Evolutionary conservation across 192 early-diverging fungal species (phyloP), one percentile per base, ranked within the genome.

Genomic region (Phycomyces blakesleeanus): DNA sequence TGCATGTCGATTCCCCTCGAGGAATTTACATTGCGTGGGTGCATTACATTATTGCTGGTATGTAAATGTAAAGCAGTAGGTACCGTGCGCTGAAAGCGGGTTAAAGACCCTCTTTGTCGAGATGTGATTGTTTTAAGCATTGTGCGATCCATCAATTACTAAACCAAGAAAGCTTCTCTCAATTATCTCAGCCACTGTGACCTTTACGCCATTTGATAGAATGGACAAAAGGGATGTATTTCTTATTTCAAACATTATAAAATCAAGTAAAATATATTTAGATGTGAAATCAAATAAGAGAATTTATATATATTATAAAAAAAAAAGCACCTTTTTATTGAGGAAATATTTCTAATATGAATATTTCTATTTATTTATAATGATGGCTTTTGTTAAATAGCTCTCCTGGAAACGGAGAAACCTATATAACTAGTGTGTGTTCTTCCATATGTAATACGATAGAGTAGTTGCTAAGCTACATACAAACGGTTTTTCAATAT

Each of bases 401-500:
- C 7, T 2, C 2, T 34, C 29, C 7, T 34, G 29, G 29, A 34
- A 34, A 34, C 7, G 29, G 29, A 34, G 7, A 34, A 47, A 12
- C 11, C 15, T 8, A 59, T 14, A n/a, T 39, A 12, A 40, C 12
- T 65, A 65, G 14, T 65, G 55, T 18, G 26, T 27, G 42, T 55
- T 51, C 20, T 57, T 65, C 63, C 63, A 65, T 18, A 57, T 65
- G 49, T 65, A 65, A 57, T 65, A 65, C 24, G 39, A 47, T 18
- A 65, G 22, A 29, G 41, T 49, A 29, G 22, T 65, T n/a, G 41
- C 63, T 11, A 65, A n/a, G 22, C 27, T 38, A 39, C 25, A 44
- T 2, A 57, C 25, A 57, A 54, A 56, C 10, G 21, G 11, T 16
- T 24, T 51, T 49, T 65, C 63, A 39, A 26, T 41, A 34, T 11